phyloP scores from a whole-genome alignment of 2,329 filamentous ascomycete genomes.

The Verticillium alfalfae region DNA sequence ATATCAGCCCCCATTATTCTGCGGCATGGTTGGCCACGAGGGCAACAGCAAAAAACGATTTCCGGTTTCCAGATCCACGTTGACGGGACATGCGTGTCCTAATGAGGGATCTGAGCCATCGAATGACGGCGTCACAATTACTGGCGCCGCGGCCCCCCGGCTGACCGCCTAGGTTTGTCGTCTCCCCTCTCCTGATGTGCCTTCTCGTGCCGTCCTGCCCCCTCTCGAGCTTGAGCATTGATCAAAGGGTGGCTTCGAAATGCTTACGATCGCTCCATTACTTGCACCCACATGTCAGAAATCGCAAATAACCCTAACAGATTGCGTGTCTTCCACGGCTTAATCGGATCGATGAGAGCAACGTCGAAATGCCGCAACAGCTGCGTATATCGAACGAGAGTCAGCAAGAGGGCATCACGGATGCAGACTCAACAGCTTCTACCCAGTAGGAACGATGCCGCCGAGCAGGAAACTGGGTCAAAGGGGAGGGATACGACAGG shows the following conservation, averaged over 20 bases:
- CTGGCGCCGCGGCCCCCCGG: too few species aligned
- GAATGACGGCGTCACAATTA: too few species aligned
- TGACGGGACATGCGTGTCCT: too few species aligned
- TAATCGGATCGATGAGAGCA: slow-evolving; percentile 16
- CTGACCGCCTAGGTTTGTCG: too few species aligned
- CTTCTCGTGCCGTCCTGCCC: background rate
- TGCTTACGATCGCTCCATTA: slow-evolving; percentile 12
- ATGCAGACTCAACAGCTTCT: background rate
- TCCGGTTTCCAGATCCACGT: too few species aligned
- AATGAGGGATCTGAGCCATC: too few species aligned
- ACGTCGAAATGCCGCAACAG: slow-evolving; percentile 22
- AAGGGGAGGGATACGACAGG: background rate
- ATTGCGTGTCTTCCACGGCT: slow-evolving; percentile 19
- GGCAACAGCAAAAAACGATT: too few species aligned
- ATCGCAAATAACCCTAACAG: slow-evolving; percentile 20
- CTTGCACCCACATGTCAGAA: slow-evolving; percentile 25
- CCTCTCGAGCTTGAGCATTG: background rate
- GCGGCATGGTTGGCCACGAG: too few species aligned
- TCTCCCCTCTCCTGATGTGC: background rate
- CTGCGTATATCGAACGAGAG: slow-evolving; percentile 9
- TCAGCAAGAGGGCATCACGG: background rate
- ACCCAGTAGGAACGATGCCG: background rate
- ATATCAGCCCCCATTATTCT: background rate
- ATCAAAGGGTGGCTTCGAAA: background rate
- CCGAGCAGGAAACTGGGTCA: background rate